Base-by-base conservation (phyloP, 495 filamentous ascomycete species). In the Aspergillus panamensis region DNA sequence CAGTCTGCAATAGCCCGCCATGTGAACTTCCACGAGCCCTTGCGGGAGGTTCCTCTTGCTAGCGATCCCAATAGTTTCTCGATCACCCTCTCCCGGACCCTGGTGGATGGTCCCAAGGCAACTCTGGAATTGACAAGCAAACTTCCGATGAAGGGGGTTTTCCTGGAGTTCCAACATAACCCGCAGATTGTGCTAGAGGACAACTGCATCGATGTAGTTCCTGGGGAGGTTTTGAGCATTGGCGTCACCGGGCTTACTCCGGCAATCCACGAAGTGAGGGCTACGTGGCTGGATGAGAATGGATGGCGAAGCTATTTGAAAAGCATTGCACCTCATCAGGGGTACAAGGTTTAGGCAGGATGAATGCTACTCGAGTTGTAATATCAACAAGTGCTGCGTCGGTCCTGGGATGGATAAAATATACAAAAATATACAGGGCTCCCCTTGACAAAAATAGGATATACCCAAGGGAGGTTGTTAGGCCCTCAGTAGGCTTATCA, bases 11-110 rank as follows among this genome's bases (percentile, higher is more conserved):
- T 51, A 8, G 30, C 48, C 17, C 48, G 48, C n/a, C 30, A 51
- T 19, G 48, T 51, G 10, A 51, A 33, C 16, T 51, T 51, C 13
- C 29, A 51, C 19, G 48, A 51, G 32, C 48, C 48, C 25, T 17
- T 51, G 16, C 35, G 17, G 8, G 48, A 51, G 1, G 48, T 51
- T 9, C 31, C 48, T 7, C 30, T 33, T 10, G 14, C 32, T 3
- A 20, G 16, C 3, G 30, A 33, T 25, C 30, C 13, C 8, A 29
- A 33, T n/a, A 35, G 14, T 3, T 14, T 35, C 12, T 17, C n/a
- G 9, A 32, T 51, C 3, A 35, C 1, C 8, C 6, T 33, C n/a
- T 7, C 14, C 8, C 14, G 32, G 8, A 12, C 13, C 1, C 2
- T 7, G 32, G 0, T 16, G 1, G 42, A 20, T 1, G 20, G 17